A percentile compares a stretch with the other conserved stretches of the same genome.
Conservation (phyloP, 495 filamentous ascomycete genomes). For the Lasiosphaeriaceae sp. region DNA sequence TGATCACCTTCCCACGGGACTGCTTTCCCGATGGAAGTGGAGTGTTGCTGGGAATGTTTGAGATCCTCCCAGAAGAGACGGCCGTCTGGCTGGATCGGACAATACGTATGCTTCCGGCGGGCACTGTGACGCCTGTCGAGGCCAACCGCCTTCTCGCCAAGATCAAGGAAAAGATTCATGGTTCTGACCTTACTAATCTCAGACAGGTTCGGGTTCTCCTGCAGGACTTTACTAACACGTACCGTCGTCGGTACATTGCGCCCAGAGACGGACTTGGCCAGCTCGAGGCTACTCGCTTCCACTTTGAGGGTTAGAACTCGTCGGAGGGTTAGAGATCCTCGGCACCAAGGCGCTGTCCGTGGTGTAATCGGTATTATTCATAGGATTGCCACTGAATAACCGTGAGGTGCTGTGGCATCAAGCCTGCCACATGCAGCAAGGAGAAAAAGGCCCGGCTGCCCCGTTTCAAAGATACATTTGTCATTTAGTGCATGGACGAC, state of each 20-base stretch:
- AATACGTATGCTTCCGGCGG: conserved; percentile 74
- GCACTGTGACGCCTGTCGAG: conserved; percentile 63
- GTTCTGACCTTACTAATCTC: conserved; percentile 56
- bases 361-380: background rate
- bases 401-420: too few relatives aligned
- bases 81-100: conserved; percentile 77
- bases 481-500: background rate
- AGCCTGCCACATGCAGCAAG: too few relatives aligned
- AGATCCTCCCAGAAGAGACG: conserved; percentile 75
- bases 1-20: conserved; percentile 94
- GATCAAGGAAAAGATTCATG: conserved; percentile 63
- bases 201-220: conserved; percentile 78
- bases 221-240: conserved; percentile 95
- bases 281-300: conserved; percentile 79
- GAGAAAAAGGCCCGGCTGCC: too few relatives aligned
- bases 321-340: background rate
- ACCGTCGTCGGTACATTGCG: conserved; percentile 88
- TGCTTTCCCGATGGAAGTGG: conserved; percentile 92
- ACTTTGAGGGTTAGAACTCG: conserved; percentile 58
- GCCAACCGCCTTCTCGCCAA: conserved; percentile 61
- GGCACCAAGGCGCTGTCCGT: background rate
- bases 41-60: conserved; percentile 83
- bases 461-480: background rate
- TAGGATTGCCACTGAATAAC: too few relatives aligned
- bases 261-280: conserved; percentile 86